These are phyloP conservation scores for Capsicum rhomboideum DNA, from an alignment of 257 asterid genomes.

Conservation along the genomic window DNA sequence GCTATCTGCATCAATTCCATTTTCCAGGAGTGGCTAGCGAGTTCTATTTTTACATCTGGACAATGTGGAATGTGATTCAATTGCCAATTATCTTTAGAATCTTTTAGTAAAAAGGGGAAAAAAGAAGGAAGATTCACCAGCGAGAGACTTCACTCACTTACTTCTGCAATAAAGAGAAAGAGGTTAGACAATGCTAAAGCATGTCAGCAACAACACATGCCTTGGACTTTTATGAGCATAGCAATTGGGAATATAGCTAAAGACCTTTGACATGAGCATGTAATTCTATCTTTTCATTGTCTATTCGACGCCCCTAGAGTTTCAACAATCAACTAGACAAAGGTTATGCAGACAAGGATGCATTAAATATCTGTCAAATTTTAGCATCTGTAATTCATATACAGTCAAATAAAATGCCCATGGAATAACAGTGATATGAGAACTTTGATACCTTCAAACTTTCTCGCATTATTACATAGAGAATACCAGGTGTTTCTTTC, in stretches of 20 bases:
- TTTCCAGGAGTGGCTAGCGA: neutral
- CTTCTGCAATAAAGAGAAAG: neutral
- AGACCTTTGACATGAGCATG: neutral
- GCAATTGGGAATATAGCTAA: neutral
- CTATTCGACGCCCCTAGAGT: neutral
- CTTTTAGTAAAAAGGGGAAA: no score
- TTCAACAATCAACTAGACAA: neutral
- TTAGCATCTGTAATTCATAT: neutral
- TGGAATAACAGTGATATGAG: neutral
- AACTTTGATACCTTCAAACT: constrained; percentile 58
- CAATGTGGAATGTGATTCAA: neutral
- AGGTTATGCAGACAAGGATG: neutral
- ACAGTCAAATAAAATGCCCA: neutral
- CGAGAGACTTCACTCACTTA: neutral
- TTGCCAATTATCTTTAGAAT: neutral
- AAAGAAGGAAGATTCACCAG: neutral
- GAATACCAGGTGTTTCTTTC: constrained; percentile 88
- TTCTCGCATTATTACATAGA: constrained; percentile 86
- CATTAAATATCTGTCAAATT: neutral
- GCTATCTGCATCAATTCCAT: neutral
- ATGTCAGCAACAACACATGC: neutral
- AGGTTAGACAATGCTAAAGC: neutral
- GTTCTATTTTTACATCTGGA: neutral
- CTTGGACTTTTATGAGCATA: neutral
- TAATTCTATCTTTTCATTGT: neutral